Evolutionary conservation across 2,329 filamentous ascomycete genomes (phyloP).

Genomic region (Sporothrix curviconia): DNA sequence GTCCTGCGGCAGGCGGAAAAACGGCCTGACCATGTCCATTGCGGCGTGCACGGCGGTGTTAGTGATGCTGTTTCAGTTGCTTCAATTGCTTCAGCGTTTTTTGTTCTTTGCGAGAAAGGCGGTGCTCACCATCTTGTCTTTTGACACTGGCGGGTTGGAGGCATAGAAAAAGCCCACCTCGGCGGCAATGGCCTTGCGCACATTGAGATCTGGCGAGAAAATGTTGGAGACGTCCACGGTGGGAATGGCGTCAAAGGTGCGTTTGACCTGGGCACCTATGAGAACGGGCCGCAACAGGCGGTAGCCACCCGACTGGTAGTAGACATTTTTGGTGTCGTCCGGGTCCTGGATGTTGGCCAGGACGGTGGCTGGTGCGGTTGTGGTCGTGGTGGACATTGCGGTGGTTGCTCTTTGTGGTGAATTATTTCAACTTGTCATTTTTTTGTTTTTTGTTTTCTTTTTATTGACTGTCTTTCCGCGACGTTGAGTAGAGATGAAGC

Average conservation of each 20-base stretch:
- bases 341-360: slow-evolving; percentile 3
- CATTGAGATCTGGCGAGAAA: slow-evolving; percentile 1
- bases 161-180: slow-evolving; percentile 13
- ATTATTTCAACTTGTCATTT: too few relatives aligned
- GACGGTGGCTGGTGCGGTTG: not conserved
- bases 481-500: too few relatives aligned
- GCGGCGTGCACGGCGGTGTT: too few relatives aligned
- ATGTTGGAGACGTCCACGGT: slow-evolving; percentile 10
- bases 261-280: slow-evolving; percentile 13
- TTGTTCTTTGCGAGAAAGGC: too few relatives aligned
- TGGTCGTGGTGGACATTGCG: not conserved
- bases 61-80: too few relatives aligned
- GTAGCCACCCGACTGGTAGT: slow-evolving; percentile 6
- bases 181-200: not conserved
- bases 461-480: too few relatives aligned
- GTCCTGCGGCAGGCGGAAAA: slow-evolving; percentile 4
- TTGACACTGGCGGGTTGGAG: not conserved
- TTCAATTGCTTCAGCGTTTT: too few relatives aligned
- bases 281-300: slow-evolving; percentile 7
- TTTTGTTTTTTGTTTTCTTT: too few relatives aligned
- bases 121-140: slow-evolving; percentile 9
- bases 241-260: slow-evolving; percentile 12
- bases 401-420: too few relatives aligned
- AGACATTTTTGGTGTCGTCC: not conserved
- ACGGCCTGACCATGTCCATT: slow-evolving; percentile 1